phyloP scores from a whole-genome alignment of 176 grass and related monocot genomes.

The Panicum miliaceum region DNA sequence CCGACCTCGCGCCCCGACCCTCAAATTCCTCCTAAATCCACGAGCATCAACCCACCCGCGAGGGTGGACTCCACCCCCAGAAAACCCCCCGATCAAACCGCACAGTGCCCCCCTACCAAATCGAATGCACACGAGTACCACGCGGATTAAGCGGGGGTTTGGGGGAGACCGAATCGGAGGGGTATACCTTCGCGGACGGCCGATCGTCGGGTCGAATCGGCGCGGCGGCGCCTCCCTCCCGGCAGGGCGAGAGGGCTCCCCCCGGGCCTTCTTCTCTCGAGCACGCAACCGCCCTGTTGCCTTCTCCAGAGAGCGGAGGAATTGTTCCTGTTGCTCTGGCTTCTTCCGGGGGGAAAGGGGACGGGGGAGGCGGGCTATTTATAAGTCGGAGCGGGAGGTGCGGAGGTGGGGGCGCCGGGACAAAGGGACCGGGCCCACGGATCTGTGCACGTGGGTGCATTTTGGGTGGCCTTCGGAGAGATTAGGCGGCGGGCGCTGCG shows the following conservation, averaged over 20 bases:
- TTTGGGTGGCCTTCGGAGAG: background rate
- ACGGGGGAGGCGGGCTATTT: background rate
- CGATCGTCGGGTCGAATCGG: conserved; percentile 27
- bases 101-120: background rate
- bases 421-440: background rate
- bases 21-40: background rate
- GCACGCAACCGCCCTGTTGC: conserved; percentile 43
- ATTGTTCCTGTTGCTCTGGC: conserved; percentile 1
- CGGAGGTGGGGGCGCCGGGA: background rate
- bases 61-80: background rate
- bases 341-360: background rate
- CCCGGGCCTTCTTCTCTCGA: conserved; percentile 5
- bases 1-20: background rate
- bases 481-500: background rate
- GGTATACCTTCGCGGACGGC: conserved; percentile 38
- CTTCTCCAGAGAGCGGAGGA: background rate
- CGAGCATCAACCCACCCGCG: background rate
- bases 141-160: background rate
- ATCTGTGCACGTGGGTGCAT: background rate
- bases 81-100: conserved; percentile 22
- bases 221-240: background rate
- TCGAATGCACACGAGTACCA: background rate
- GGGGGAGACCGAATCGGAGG: conserved; percentile 27
- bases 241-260: background rate
- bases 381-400: background rate